Conservation (phyloP, 2,329 filamentous ascomycete genomes). For the Arachnomyces sp. region DNA sequence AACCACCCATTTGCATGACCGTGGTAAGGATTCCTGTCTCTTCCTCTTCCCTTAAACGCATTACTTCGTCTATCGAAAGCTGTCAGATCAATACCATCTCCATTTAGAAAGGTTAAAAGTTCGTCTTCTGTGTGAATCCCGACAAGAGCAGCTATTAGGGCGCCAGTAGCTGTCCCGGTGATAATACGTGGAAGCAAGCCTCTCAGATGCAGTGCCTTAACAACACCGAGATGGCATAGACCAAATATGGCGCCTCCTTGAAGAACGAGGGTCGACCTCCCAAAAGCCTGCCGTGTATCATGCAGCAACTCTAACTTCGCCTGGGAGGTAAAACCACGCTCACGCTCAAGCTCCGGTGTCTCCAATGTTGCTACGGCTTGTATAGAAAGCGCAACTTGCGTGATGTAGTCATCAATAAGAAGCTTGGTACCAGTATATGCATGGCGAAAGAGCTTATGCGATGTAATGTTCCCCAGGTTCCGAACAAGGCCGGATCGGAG, state of each 20-base stretch:
- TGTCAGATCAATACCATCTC: slow-evolving; percentile 72
- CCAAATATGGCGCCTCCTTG: slow-evolving; percentile 91
- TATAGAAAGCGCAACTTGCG: slow-evolving; percentile 72
- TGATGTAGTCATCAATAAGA: slow-evolving; percentile 84
- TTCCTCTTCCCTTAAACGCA: slow-evolving; percentile 4
- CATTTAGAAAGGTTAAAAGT: slow-evolving; percentile 65
- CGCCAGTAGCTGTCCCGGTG: slow-evolving; percentile 82
- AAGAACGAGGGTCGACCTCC: slow-evolving; percentile 73
- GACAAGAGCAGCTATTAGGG: slow-evolving; percentile 80
- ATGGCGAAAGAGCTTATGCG: slow-evolving; percentile 71
- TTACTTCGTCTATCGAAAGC: slow-evolving; percentile 55
- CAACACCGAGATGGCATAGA: slow-evolving; percentile 80
- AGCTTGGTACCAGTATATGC: slow-evolving; percentile 85
- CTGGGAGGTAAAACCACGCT: slow-evolving; percentile 56
- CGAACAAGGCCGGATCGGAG: slow-evolving; percentile 69
- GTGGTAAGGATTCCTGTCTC: slow-evolving; percentile 21
- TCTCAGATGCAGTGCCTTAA: slow-evolving; percentile 75
- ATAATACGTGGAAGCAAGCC: slow-evolving; percentile 83
- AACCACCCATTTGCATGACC: slow-evolving; percentile 27
- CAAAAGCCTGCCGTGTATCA: slow-evolving; percentile 81
- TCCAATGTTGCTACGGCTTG: slow-evolving; percentile 65
- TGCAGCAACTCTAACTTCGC: slow-evolving; percentile 79
- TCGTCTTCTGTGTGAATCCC: slow-evolving; percentile 83
- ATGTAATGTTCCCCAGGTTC: slow-evolving; percentile 86
- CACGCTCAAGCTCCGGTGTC: slow-evolving; percentile 43